These are phyloP conservation scores for Tulasnella sp. DNA, from an alignment of 768 basidiomycete species.

Conservation along the genomic window DNA sequence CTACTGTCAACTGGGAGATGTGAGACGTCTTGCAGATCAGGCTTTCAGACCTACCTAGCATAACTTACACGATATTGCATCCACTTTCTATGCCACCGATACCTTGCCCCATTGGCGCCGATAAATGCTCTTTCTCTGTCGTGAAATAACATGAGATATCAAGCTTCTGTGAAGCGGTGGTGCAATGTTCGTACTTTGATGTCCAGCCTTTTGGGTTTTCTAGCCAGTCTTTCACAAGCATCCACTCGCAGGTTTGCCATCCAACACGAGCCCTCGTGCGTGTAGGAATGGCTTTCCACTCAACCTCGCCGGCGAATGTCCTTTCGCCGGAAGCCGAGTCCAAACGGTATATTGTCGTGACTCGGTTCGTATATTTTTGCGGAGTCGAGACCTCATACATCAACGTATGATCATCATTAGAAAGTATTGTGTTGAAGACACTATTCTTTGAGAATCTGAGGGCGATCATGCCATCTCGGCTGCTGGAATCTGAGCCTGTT, in stretches of 20 bases:
- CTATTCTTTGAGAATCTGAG: neutral
- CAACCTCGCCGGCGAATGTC: slow-evolving; percentile 5
- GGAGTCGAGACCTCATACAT: slow-evolving; percentile 13
- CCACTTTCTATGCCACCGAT: neutral
- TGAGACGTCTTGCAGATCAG: neutral
- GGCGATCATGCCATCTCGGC: neutral
- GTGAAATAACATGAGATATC: neutral
- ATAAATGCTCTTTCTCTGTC: slow-evolving; percentile 3
- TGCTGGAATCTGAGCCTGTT: no score
- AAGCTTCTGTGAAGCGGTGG: neutral
- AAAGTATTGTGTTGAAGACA: neutral
- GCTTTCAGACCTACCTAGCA: neutral
- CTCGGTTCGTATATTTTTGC: neutral
- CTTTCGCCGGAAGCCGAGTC: neutral
- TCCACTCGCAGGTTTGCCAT: slow-evolving; percentile 5
- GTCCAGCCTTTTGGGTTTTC: neutral
- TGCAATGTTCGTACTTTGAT: neutral
- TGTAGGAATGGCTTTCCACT: neutral
- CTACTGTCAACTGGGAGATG: neutral
- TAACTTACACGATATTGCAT: neutral
- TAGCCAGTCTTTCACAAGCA: neutral
- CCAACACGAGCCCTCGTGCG: neutral
- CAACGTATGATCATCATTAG: neutral
- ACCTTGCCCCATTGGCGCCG: neutral
- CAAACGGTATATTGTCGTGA: neutral